A percentile compares a stretch with the other conserved stretches of the same genome.
These are phyloP conservation scores for Termitomyces sp. DNA, from an alignment of 768 basidiomycete species.

Conservation along the genomic window DNA sequence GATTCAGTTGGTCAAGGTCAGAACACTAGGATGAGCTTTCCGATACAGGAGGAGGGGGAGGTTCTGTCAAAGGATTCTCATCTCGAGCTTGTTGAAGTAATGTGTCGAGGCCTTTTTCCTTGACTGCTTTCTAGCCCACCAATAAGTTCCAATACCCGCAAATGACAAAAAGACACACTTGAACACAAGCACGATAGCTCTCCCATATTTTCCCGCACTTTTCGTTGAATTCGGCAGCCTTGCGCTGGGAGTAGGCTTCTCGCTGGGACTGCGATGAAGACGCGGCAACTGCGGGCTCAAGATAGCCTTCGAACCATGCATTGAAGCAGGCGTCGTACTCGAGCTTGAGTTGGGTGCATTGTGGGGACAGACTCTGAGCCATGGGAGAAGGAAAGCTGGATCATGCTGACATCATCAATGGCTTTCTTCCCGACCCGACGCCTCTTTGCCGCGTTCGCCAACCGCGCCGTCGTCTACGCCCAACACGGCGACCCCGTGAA, in stretches of 20 bases:
- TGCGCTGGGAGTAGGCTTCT: slow-evolving; percentile 62
- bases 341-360: slow-evolving; percentile 89
- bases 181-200: slow-evolving; percentile 76
- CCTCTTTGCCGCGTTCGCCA: slow-evolving; percentile 20
- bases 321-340: slow-evolving; percentile 95
- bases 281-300: slow-evolving; percentile 69
- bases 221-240: slow-evolving; percentile 84
- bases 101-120: slow-evolving; percentile 71
- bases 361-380: slow-evolving; percentile 76
- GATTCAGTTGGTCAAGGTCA: not conserved
- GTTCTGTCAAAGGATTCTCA: slow-evolving; percentile 73
- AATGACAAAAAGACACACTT: slow-evolving; percentile 47
- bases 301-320: slow-evolving; percentile 95
- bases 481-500: slow-evolving; percentile 55
- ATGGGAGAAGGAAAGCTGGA: slow-evolving; percentile 29
- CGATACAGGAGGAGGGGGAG: slow-evolving; percentile 37
- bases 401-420: slow-evolving; percentile 11
- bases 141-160: not conserved
- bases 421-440: slow-evolving; percentile 15
- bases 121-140: slow-evolving; percentile 63
- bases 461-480: slow-evolving; percentile 67
- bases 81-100: slow-evolving; percentile 76
- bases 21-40: slow-evolving; percentile 3
- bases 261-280: slow-evolving; percentile 40
- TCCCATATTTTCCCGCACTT: slow-evolving; percentile 85